phyloP scores from a whole-genome alignment of 176 grass and related monocot species.

The Musa schizocarpa region DNA sequence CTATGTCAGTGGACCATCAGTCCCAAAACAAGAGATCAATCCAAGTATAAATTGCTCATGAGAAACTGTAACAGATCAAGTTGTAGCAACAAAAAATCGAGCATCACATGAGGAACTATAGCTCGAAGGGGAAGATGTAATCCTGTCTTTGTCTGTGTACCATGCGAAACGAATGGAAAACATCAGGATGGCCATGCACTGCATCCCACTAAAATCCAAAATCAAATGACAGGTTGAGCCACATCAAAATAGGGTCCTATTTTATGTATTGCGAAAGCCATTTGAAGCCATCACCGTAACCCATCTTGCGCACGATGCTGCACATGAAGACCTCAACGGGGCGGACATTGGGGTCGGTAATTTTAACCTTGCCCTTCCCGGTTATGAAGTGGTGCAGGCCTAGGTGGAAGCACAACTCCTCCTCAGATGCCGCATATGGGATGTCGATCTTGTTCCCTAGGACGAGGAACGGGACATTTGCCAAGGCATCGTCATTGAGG shows the following conservation, averaged over 20 bases:
- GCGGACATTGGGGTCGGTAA: conserved; percentile 44
- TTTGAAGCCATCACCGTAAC: conserved; percentile 56
- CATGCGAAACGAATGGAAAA: no score
- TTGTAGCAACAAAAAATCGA: no score
- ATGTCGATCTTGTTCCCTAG: conserved; percentile 77
- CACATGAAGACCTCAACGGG: conserved; percentile 86
- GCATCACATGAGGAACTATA: no score
- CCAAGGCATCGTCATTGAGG: conserved; percentile 41
- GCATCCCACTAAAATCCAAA: no score
- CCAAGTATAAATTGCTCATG: no score
- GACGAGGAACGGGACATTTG: conserved; percentile 56
- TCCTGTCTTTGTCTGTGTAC: no score
- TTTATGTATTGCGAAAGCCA: conserved; percentile 81
- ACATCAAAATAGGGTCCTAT: conserved; percentile 14
- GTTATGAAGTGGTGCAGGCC: conserved; percentile 62
- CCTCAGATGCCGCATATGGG: conserved; percentile 47
- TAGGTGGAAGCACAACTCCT: conserved; percentile 58
- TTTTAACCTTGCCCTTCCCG: conserved; percentile 61
- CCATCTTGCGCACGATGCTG: conserved; percentile 71
- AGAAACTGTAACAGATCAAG: no score
- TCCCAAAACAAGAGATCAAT: no score
- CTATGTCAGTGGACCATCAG: no score
- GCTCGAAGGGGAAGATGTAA: no score
- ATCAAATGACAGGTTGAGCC: no score
- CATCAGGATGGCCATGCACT: no score